Conservation (phyloP, 257 asterid species). For the Coffea canephora region DNA sequence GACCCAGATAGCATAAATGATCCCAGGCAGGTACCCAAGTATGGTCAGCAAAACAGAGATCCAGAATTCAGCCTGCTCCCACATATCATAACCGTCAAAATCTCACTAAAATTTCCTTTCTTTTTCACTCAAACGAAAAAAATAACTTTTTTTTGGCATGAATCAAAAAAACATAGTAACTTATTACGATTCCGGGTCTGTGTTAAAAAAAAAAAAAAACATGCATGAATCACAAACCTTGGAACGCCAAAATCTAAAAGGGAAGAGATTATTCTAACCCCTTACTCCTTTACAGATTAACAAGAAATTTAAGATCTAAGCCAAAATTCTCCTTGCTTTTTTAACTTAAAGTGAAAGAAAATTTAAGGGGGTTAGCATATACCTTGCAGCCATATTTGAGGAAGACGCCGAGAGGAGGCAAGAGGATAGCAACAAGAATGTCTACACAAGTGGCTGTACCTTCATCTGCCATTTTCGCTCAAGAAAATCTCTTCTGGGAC, state of each 20-base stretch:
- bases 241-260: not conserved
- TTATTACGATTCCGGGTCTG: not conserved
- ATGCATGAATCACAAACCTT: not conserved
- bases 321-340: not conserved
- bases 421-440: conserved; percentile 62
- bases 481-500: not conserved
- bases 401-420: conserved; percentile 92
- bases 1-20: conserved; percentile 64
- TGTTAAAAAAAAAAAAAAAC: not conserved
- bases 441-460: conserved; percentile 54
- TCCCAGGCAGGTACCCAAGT: conserved; percentile 76
- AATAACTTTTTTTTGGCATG: not conserved
- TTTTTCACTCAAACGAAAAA: not conserved
- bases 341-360: not conserved
- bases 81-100: not conserved
- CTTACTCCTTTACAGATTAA: not conserved
- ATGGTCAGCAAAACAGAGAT: conserved; percentile 67
- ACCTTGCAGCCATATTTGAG: conserved; percentile 79
- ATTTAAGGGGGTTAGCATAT: not conserved
- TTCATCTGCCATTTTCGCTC: conserved; percentile 32
- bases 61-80: conserved; percentile 72
- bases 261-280: no score
- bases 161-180: no score
- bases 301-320: not conserved
- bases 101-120: not conserved